Percentiles rank a stretch among this genome's conserved stretches.
phyloP scores from a whole-genome alignment of 2,329 filamentous ascomycete species.

The Calonectria henricotiae region DNA sequence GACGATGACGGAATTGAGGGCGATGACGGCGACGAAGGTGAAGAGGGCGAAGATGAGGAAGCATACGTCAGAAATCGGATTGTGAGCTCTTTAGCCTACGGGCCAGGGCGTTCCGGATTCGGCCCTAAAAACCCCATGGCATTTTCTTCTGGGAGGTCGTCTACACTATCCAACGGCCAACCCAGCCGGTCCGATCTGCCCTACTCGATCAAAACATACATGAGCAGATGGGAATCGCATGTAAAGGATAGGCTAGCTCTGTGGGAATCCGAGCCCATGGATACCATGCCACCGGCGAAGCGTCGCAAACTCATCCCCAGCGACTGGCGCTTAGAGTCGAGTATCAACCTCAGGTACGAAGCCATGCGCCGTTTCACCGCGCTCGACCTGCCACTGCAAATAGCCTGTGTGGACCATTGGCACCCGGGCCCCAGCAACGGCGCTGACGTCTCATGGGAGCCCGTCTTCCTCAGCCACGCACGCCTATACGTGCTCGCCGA shows the following conservation, averaged over 20 bases:
- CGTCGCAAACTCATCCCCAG: constrained; percentile 20
- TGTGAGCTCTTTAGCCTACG: background rate
- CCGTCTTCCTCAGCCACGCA: constrained; percentile 47
- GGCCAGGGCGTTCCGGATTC: too few species aligned
- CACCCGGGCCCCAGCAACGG: constrained; percentile 1
- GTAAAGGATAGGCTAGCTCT: background rate
- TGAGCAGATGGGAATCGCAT: constrained; percentile 23
- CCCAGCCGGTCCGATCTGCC: constrained; percentile 14
- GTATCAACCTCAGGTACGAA: constrained; percentile 37
- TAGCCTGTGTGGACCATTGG: background rate
- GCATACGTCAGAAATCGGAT: background rate
- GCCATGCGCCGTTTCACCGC: constrained; percentile 39
- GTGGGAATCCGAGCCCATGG: background rate
- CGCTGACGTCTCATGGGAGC: constrained; percentile 31
- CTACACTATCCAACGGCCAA: constrained; percentile 33
- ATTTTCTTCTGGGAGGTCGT: constrained; percentile 27
- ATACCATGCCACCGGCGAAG: constrained; percentile 19
- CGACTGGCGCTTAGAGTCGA: background rate
- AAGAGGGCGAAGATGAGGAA: constrained; percentile 16
- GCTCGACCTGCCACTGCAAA: background rate
- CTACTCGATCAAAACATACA: constrained; percentile 39
- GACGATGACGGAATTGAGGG: constrained; percentile 17
- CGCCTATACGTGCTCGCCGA: constrained; percentile 51
- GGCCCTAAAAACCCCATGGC: background rate
- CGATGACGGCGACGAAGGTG: constrained; percentile 15